A percentile compares a stretch with the other conserved stretches of the same genome.
Evolutionary conservation across 306 rosid genomes (phyloP).

Genomic region (Cucurbita pepo): DNA sequence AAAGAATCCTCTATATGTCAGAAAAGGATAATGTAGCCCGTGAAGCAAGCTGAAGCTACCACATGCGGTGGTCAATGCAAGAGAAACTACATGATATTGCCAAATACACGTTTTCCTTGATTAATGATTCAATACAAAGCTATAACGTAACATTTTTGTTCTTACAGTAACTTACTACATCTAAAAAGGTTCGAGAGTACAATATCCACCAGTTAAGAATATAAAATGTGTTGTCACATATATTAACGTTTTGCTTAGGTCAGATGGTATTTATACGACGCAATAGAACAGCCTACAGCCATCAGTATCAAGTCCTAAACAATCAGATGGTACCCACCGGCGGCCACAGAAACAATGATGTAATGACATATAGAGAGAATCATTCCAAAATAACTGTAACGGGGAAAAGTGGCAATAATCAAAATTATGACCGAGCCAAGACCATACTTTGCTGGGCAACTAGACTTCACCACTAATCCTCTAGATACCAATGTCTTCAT

Average conservation of each 20-base stretch:
- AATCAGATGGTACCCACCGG: background rate
- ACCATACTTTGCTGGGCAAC: constrained; percentile 81
- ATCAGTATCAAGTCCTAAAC: background rate
- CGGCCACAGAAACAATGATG: background rate
- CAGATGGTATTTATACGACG: background rate
- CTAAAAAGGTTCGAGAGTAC: background rate
- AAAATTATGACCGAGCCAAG: background rate
- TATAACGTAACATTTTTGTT: too few relatives aligned
- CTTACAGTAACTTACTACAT: background rate
- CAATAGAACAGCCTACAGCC: background rate
- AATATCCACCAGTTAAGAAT: background rate
- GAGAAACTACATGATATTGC: background rate
- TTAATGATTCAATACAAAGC: background rate
- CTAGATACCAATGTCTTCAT: constrained; percentile 69
- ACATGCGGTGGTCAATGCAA: background rate
- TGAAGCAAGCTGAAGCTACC: background rate
- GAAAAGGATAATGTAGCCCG: background rate
- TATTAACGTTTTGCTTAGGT: background rate
- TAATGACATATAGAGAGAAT: background rate
- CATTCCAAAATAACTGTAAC: background rate
- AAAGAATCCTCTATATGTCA: background rate
- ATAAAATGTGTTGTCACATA: background rate
- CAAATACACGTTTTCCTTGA: background rate
- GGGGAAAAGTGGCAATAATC: background rate
- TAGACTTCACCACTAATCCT: constrained; percentile 76